A percentile compares a stretch with the other conserved stretches of the same genome.
Evolutionary conservation across 768 basidiomycete species (phyloP).

Genomic region (Calocera cornea): DNA sequence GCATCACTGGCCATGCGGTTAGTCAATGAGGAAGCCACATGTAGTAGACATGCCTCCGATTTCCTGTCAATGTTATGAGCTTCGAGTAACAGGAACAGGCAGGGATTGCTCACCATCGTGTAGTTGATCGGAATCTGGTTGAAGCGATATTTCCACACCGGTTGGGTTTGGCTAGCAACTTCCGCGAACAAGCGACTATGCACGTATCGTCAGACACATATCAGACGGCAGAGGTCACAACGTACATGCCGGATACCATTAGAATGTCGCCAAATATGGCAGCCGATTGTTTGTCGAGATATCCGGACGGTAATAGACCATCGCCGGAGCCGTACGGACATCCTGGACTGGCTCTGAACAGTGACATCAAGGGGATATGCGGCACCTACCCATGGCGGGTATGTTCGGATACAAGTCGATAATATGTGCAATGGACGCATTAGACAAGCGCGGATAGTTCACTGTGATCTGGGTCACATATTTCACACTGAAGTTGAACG

Average conservation of each 20-base stretch:
- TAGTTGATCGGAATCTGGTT: neutral
- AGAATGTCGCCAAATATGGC: slow-evolving; percentile 1
- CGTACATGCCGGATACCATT: neutral
- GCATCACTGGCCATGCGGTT: neutral
- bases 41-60: neutral
- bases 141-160: neutral
- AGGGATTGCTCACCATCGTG: neutral
- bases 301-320: neutral
- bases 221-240: neutral
- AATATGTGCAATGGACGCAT: neutral
- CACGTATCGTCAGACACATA: neutral
- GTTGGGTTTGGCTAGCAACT: neutral
- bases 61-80: neutral
- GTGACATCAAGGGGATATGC: neutral
- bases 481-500: neutral
- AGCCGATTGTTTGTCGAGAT: slow-evolving; percentile 1
- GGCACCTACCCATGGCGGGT: neutral
- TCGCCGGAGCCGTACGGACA: slow-evolving; percentile 1
- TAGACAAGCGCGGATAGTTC: neutral
- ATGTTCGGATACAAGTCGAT: neutral
- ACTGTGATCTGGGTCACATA: neutral
- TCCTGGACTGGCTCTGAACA: neutral
- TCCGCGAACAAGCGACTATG: neutral
- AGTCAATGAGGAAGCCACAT: neutral
- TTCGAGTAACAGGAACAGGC: neutral